A percentile compares a stretch with the other conserved stretches of the same genome.
Conservation (phyloP, 768 basidiomycete species). For the Inosperma sp. region DNA sequence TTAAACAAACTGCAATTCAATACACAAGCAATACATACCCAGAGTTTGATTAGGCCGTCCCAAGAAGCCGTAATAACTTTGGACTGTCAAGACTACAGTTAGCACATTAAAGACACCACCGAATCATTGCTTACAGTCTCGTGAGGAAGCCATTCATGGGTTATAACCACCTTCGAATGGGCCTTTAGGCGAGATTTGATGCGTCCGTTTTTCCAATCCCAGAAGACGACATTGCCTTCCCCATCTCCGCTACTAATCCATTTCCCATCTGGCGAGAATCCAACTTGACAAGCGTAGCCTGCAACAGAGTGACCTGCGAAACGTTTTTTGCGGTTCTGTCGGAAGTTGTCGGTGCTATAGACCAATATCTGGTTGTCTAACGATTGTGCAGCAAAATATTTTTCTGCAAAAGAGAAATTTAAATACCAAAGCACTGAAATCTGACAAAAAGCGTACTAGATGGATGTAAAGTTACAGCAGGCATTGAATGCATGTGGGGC, state of each 20-base stretch:
- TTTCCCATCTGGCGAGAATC: slow-evolving; percentile 97
- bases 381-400: slow-evolving; percentile 96
- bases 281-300: slow-evolving; percentile 95
- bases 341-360: slow-evolving; percentile 97
- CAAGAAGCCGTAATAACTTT: slow-evolving; percentile 96
- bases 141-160: slow-evolving; percentile 97
- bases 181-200: slow-evolving; percentile 88
- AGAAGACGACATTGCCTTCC: slow-evolving; percentile 92
- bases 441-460: slow-evolving; percentile 60
- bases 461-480: slow-evolving; percentile 92
- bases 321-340: slow-evolving; percentile 97
- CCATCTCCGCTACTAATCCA: slow-evolving; percentile 98
- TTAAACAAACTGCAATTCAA: slow-evolving; percentile 7
- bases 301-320: slow-evolving; percentile 97
- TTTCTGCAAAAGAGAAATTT: slow-evolving; percentile 44
- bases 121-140: slow-evolving; percentile 71
- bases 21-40: slow-evolving; percentile 54
- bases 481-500: slow-evolving; percentile 99
- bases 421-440: slow-evolving; percentile 12
- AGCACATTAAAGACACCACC: slow-evolving; percentile 45
- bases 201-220: slow-evolving; percentile 99
- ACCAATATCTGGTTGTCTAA: slow-evolving; percentile 98
- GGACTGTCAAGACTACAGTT: slow-evolving; percentile 50
- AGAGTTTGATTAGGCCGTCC: slow-evolving; percentile 98
- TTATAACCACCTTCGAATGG: slow-evolving; percentile 94